Evolutionary conservation across 768 basidiomycete species (phyloP).

Genomic region (Leccinum rimulosum): DNA sequence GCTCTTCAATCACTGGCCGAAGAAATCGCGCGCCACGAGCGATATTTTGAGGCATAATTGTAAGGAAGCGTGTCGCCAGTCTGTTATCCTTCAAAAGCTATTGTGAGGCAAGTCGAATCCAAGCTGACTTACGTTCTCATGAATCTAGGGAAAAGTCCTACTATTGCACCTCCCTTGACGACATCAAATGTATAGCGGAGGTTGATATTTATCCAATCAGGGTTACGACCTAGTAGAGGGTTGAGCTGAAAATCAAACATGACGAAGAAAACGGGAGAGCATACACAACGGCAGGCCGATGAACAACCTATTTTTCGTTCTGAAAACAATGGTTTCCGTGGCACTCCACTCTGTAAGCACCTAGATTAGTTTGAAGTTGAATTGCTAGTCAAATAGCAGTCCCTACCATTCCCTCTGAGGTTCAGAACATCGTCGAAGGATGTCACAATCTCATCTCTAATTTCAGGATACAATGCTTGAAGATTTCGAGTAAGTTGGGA

Average conservation of each 20-base stretch:
- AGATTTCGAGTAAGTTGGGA: conserved; percentile 38
- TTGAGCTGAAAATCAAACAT: background rate
- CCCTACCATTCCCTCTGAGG: conserved; percentile 13
- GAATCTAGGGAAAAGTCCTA: conserved; percentile 23
- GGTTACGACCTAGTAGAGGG: background rate
- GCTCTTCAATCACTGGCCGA: conserved; percentile 2
- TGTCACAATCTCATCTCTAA: conserved; percentile 43
- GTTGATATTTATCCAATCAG: conserved; percentile 20
- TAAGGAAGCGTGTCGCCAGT: background rate
- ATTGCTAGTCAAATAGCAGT: background rate
- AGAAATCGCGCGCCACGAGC: background rate
- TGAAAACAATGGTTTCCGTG: background rate
- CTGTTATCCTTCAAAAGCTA: background rate
- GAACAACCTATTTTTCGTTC: background rate
- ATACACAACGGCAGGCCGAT: conserved; percentile 37
- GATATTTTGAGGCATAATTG: background rate
- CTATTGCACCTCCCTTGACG: conserved; percentile 4
- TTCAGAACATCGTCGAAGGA: conserved; percentile 40
- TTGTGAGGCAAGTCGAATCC: background rate
- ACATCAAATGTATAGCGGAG: conserved; percentile 32
- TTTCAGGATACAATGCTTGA: conserved; percentile 34
- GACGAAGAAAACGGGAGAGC: background rate
- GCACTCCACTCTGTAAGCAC: background rate
- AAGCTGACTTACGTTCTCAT: background rate
- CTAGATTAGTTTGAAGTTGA: background rate